Conservation (phyloP, 2,329 filamentous ascomycete genomes). For the Fusarium sp. region DNA sequence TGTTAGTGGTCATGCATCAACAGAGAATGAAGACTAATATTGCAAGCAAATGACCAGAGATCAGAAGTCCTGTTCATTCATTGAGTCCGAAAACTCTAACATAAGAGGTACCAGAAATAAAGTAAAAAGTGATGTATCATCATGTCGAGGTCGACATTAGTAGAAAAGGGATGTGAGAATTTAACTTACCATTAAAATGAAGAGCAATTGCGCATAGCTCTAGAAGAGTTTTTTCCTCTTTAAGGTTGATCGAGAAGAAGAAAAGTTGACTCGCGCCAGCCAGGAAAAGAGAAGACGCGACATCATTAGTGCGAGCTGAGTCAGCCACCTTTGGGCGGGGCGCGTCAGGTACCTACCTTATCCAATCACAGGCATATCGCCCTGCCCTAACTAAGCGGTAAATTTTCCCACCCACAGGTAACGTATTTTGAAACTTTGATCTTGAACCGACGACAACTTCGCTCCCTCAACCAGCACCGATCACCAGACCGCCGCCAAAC, state of each 20-base stretch:
- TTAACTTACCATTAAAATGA: slow-evolving; percentile 48
- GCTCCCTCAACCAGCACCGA: slow-evolving; percentile 31
- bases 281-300: slow-evolving; percentile 36
- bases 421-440: slow-evolving; percentile 2
- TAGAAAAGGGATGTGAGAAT: not conserved
- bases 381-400: slow-evolving; percentile 59
- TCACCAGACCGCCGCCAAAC: slow-evolving; percentile 50
- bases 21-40: slow-evolving; percentile 12
- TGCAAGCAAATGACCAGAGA: slow-evolving; percentile 29
- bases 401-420: slow-evolving; percentile 46
- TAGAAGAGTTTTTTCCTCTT: not conserved
- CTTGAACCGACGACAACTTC: slow-evolving; percentile 40
- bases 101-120: slow-evolving; percentile 99
- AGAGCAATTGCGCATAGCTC: slow-evolving; percentile 1
- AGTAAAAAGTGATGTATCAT: slow-evolving; percentile 73
- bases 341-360: too few relatives aligned
- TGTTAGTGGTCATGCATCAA: slow-evolving; percentile 33
- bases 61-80: slow-evolving; percentile 93
- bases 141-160: slow-evolving; percentile 57
- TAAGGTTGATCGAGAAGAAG: slow-evolving; percentile 14
- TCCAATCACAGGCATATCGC: slow-evolving; percentile 20
- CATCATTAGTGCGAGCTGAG: slow-evolving; percentile 30
- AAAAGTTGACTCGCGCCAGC: slow-evolving; percentile 20
- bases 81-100: slow-evolving; percentile 74
- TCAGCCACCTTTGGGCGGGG: too few relatives aligned